A percentile compares a stretch with the other conserved stretches of the same genome.
These are phyloP conservation scores for Tricharina praecox DNA, from an alignment of 495 filamentous ascomycete genomes.

Conservation along the genomic window DNA sequence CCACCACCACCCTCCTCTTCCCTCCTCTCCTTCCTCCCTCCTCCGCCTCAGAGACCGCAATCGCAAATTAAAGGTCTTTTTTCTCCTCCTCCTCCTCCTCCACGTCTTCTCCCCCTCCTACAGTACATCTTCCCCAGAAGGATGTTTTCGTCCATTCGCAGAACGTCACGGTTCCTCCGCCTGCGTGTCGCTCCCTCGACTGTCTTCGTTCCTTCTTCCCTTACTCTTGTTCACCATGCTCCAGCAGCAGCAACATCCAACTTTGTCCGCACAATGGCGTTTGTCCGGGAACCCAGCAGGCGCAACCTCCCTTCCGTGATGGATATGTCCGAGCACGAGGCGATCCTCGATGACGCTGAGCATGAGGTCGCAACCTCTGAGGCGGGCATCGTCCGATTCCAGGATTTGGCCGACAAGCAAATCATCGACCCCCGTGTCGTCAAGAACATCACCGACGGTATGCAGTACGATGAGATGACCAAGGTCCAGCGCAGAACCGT, in stretches of 20 bases:
- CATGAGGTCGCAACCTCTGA: neutral
- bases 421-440: conserved; percentile 51
- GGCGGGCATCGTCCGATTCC: conserved; percentile 44
- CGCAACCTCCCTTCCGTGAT: neutral
- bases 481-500: conserved; percentile 80
- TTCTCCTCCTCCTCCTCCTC: neutral
- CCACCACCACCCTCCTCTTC: neutral
- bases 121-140: neutral
- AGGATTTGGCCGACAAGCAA: conserved; percentile 43
- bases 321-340: conserved; percentile 1
- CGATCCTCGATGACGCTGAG: conserved; percentile 4
- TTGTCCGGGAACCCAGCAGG: no score
- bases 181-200: neutral
- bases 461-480: conserved; percentile 75
- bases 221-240: conserved; percentile 1
- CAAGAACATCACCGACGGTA: conserved; percentile 48
- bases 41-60: neutral
- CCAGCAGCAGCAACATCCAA: neutral
- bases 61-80: no score
- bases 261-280: no score
- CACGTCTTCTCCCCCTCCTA: neutral
- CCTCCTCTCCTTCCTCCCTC: neutral
- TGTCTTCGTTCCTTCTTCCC: neutral
- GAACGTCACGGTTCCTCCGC: conserved; percentile 1
- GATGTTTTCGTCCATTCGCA: conserved; percentile 2